These are phyloP conservation scores for Euphorbia schlechtendalii DNA, from an alignment of 441 rosid species.

Conservation along the genomic window DNA sequence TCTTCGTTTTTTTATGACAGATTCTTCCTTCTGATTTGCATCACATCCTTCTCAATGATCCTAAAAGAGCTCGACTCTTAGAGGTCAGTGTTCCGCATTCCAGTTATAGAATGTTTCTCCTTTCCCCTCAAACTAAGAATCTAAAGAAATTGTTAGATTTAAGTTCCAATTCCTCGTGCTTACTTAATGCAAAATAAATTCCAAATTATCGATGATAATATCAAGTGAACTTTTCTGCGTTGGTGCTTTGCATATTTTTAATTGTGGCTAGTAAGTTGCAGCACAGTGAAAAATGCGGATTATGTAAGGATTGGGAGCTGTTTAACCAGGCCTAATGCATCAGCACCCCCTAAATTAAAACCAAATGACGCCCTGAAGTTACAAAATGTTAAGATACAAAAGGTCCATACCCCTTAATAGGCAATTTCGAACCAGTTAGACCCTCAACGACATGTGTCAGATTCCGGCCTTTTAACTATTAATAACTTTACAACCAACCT, in stretches of 20 bases:
- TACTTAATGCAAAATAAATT: not conserved
- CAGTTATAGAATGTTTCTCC: not conserved
- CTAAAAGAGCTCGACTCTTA: conserved; percentile 44
- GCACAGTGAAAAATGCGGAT: too few relatives aligned
- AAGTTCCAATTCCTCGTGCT: not conserved
- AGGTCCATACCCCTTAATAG: too few relatives aligned
- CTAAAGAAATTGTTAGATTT: too few relatives aligned
- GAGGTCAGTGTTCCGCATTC: conserved; percentile 33
- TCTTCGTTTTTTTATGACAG: conserved; percentile 25
- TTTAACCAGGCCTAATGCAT: too few relatives aligned
- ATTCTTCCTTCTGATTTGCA: conserved; percentile 52
- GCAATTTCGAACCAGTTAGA: too few relatives aligned
- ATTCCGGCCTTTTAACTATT: not conserved
- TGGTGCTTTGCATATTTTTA: not conserved
- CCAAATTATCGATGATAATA: not conserved
- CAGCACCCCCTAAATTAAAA: too few relatives aligned
- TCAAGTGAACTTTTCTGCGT: not conserved
- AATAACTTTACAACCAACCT: not conserved
- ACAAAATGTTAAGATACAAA: too few relatives aligned
- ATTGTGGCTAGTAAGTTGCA: not conserved
- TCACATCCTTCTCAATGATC: conserved; percentile 38
- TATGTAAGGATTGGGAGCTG: too few relatives aligned
- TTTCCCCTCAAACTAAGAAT: too few relatives aligned
- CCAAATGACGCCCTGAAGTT: too few relatives aligned
- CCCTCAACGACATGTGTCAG: too few relatives aligned